These are phyloP conservation scores for Cucurbita ficifolia DNA, from an alignment of 306 rosid species.

Conservation along the genomic window DNA sequence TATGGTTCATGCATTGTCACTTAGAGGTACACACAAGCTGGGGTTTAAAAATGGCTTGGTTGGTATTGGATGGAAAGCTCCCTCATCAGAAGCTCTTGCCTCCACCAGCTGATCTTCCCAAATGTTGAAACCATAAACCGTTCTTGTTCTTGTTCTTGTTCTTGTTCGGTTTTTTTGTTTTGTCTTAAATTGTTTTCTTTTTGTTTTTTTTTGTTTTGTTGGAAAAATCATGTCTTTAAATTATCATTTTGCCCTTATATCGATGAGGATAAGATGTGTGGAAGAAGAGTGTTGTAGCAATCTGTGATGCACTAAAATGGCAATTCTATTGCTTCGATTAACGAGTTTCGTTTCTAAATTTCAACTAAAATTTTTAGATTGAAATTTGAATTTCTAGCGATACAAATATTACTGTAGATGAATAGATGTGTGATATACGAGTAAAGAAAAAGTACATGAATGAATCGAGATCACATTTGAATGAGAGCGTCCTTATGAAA, in stretches of 20 bases:
- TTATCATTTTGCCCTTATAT: not conserved
- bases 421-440: too few species aligned
- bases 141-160: not conserved
- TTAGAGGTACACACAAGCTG: conserved; percentile 1
- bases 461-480: too few species aligned
- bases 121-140: not conserved
- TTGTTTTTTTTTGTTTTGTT: not conserved
- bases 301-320: not conserved
- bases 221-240: not conserved
- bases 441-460: too few species aligned
- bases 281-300: not conserved
- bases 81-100: not conserved
- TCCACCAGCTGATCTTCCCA: conserved; percentile 3
- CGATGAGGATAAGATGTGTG: not conserved
- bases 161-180: not conserved
- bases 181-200: not conserved
- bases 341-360: not conserved
- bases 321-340: not conserved
- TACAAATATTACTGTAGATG: too few species aligned
- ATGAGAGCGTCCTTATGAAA: too few species aligned
- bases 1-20: conserved; percentile 3
- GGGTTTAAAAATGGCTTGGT: conserved; percentile 2
- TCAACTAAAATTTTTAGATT: not conserved
- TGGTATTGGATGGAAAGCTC: not conserved
- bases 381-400: not conserved